Base-by-base conservation (phyloP, 805 yeast species). In the Huiozyma naganishii region DNA sequence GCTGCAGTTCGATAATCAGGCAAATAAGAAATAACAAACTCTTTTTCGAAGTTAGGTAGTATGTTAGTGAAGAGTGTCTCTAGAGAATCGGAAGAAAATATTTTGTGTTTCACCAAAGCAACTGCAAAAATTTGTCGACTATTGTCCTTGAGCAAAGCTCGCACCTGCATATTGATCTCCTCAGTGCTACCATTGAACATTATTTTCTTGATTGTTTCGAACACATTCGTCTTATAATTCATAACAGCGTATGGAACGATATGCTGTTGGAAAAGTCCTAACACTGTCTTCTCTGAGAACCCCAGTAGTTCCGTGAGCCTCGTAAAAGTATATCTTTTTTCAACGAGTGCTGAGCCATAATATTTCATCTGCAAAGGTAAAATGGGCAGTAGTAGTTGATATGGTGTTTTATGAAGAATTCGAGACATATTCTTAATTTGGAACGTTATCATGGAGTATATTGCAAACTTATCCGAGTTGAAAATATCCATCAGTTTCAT, bases 351-450 rank as follows among this genome's bases (percentile, higher is more conserved):
- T 48, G 76, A 76, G 4, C 86, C 79, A 12, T 86, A 70, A 27
- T 73, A 72, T 37, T 77, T 73, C 34, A 89, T 74, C 6, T 88
- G 68, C 32, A 80, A 73, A 2, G 90, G 88, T 53, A 92, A 71
- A 48, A 77, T 84, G 0, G 95, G 95, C 6, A 84, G 77, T 17
- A 87, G 66, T 10, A 90, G 62, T 57, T 83, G 85, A 76, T 90
- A 88, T 0, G 95, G 80, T 0, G 95, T 76, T 32, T 74, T 64
- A 1, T 68, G 62, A 50, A 76, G 74, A 1, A 76, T 67, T 12
- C 64, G 53, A 0, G 96, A 81, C 9, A 83, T 70, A 32, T 71
- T 64, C 23, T 75, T 64, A 4, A 90, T 64, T 44, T 79, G 80
- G 49, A 79, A 77, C 0, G 87, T 87, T 51, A 83, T 66, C 51